A percentile compares a stretch with the other conserved stretches of the same genome.
These are phyloP conservation scores for Tolypocladium album DNA, from an alignment of 2,329 filamentous ascomycete species.

Conservation along the genomic window DNA sequence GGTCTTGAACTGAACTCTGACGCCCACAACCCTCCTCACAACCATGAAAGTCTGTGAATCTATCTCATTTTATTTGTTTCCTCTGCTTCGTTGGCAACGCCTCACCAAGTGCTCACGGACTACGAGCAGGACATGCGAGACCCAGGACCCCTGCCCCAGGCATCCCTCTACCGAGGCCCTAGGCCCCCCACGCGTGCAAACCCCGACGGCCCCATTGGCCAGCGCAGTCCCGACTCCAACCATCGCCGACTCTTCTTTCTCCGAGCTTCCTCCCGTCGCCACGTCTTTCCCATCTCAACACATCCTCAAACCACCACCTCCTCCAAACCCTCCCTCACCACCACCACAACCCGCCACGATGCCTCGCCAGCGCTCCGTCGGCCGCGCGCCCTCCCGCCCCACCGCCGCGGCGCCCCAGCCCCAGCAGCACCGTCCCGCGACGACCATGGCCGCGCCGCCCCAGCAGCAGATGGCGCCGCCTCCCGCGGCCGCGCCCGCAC, in stretches of 20 bases:
- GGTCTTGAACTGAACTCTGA: not conserved
- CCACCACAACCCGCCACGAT: constrained; percentile 33
- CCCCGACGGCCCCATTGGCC: constrained; percentile 17
- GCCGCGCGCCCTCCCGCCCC: constrained; percentile 56
- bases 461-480: constrained; percentile 35
- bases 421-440: constrained; percentile 58
- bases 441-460: constrained; percentile 49
- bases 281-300: constrained; percentile 1
- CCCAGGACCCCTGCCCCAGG: not conserved
- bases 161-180: constrained; percentile 11
- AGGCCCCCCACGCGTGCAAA: constrained; percentile 14
- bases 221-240: not conserved
- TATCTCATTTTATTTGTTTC: no score
- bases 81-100: not conserved
- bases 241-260: constrained; percentile 1
- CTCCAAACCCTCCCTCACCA: constrained; percentile 4
- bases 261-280: constrained; percentile 1
- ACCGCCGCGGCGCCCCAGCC: constrained; percentile 47
- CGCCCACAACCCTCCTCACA: no score
- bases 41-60: no score
- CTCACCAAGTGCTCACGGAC: not conserved
- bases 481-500: constrained; percentile 31
- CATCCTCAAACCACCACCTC: not conserved
- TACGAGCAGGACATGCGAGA: no score
- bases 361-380: constrained; percentile 68